A percentile compares a stretch with the other conserved stretches of the same genome.
Conservation (phyloP, 257 asterid species). For the Henckelia pumila region DNA sequence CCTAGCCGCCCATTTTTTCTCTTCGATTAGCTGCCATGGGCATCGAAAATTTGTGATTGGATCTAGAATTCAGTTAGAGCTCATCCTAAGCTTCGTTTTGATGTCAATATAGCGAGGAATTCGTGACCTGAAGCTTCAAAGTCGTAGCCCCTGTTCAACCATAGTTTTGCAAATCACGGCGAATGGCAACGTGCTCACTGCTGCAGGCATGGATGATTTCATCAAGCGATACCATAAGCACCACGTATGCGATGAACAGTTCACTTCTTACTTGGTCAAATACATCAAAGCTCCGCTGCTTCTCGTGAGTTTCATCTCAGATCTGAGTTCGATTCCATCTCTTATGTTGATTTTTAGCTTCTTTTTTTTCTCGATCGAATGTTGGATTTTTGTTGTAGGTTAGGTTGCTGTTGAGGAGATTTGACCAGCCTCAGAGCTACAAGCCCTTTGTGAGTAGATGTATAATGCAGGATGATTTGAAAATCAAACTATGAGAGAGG, state of each 20-base stretch:
- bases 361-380: neutral
- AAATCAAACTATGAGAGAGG: conserved; percentile 19
- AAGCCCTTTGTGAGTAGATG: conserved; percentile 24
- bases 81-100: no score
- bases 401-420: conserved; percentile 18
- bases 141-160: no score
- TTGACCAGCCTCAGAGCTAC: conserved; percentile 19
- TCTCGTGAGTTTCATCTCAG: conserved; percentile 46
- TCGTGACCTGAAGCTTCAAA: no score
- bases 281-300: conserved; percentile 86
- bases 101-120: no score
- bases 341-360: neutral
- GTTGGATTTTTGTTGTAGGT: no score
- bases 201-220: conserved; percentile 59
- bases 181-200: conserved; percentile 40
- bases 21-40: no score
- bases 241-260: conserved; percentile 61
- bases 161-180: no score
- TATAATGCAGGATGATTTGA: conserved; percentile 11
- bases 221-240: conserved; percentile 74
- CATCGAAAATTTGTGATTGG: no score
- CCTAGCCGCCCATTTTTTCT: no score
- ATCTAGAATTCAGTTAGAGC: no score
- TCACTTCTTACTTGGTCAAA: conserved; percentile 70
- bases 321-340: neutral